These are phyloP conservation scores for Cystobasidium pallidum DNA, from an alignment of 1,284 basidiomycete genomes.

Conservation along the genomic window DNA sequence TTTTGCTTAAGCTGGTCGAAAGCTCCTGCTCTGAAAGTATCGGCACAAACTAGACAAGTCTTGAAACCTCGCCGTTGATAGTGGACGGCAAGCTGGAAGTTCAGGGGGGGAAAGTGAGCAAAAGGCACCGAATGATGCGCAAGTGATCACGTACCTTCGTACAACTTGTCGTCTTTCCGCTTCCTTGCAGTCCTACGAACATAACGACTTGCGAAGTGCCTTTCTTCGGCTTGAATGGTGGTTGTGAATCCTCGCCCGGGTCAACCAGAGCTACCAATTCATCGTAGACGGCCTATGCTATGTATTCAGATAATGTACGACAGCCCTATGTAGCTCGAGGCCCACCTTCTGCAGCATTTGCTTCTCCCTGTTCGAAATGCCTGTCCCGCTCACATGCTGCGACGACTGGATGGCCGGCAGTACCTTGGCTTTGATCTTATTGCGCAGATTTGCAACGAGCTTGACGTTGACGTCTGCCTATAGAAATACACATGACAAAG, in stretches of 20 bases:
- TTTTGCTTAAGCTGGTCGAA: slow-evolving; percentile 93
- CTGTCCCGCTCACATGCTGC: slow-evolving; percentile 62
- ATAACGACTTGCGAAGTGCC: slow-evolving; percentile 94
- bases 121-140: background rate
- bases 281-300: slow-evolving; percentile 83
- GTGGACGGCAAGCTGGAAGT: slow-evolving; percentile 76
- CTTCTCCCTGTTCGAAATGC: slow-evolving; percentile 77
- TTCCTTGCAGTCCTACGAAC: slow-evolving; percentile 96
- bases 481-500: slow-evolving; percentile 67
- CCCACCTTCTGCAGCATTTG: slow-evolving; percentile 83
- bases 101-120: slow-evolving; percentile 43
- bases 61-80: slow-evolving; percentile 97
- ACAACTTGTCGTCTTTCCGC: slow-evolving; percentile 98
- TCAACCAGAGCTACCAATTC: slow-evolving; percentile 94
- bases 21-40: slow-evolving; percentile 98
- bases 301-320: background rate
- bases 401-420: slow-evolving; percentile 71
- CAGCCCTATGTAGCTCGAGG: background rate
- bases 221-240: slow-evolving; percentile 86
- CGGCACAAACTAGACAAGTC: slow-evolving; percentile 97
- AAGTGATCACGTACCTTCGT: slow-evolving; percentile 64
- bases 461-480: slow-evolving; percentile 89
- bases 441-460: slow-evolving; percentile 81
- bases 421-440: slow-evolving; percentile 86
- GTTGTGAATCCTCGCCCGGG: slow-evolving; percentile 59